A percentile compares a stretch with the other conserved stretches of the same genome.
Conservation (phyloP, 352 stramenopile species). For the Pythium pyrilobum region DNA sequence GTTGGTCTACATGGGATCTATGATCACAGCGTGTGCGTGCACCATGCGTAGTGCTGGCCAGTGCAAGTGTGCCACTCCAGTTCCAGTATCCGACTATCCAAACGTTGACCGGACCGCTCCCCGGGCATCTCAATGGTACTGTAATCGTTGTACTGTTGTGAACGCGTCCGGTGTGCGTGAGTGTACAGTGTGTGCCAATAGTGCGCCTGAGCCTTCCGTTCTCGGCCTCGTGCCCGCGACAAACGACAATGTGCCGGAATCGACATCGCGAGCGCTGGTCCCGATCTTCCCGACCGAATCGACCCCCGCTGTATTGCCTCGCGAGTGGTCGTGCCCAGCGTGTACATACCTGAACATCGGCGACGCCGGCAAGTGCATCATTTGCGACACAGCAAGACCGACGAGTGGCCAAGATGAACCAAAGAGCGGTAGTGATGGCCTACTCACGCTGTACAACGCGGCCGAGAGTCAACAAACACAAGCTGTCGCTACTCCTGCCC, state of each 20-base stretch:
- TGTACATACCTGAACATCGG: slow-evolving; percentile 75
- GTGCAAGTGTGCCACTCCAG: slow-evolving; percentile 45
- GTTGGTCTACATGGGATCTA: slow-evolving; percentile 64
- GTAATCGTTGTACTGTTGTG: slow-evolving; percentile 78
- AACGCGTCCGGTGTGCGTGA: slow-evolving; percentile 46
- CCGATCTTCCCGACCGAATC: slow-evolving; percentile 19
- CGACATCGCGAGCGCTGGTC: slow-evolving; percentile 43
- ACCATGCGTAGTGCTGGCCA: slow-evolving; percentile 38
- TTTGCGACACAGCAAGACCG: slow-evolving; percentile 58
- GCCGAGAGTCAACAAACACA: slow-evolving; percentile 37
- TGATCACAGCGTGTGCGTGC: slow-evolving; percentile 68
- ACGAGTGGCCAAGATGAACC: not conserved
- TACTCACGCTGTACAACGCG: slow-evolving; percentile 67
- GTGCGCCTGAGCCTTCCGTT: slow-evolving; percentile 15
- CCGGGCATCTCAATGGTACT: slow-evolving; percentile 59
- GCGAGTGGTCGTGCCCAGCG: slow-evolving; percentile 65
- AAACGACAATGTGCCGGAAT: slow-evolving; percentile 18
- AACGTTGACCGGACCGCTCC: slow-evolving; percentile 29
- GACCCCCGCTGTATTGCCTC: slow-evolving; percentile 4
- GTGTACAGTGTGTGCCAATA: slow-evolving; percentile 66
- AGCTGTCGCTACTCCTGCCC: slow-evolving; percentile 6
- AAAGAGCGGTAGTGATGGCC: slow-evolving; percentile 33
- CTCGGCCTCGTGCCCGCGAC: slow-evolving; percentile 13
- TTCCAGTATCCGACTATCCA: slow-evolving; percentile 34
- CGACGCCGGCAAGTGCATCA: slow-evolving; percentile 54